Evolutionary conservation across 2,329 filamentous ascomycete genomes (phyloP), one percentile per base, ranked within the genome.

Genomic region (Fusarium sambucinum): DNA sequence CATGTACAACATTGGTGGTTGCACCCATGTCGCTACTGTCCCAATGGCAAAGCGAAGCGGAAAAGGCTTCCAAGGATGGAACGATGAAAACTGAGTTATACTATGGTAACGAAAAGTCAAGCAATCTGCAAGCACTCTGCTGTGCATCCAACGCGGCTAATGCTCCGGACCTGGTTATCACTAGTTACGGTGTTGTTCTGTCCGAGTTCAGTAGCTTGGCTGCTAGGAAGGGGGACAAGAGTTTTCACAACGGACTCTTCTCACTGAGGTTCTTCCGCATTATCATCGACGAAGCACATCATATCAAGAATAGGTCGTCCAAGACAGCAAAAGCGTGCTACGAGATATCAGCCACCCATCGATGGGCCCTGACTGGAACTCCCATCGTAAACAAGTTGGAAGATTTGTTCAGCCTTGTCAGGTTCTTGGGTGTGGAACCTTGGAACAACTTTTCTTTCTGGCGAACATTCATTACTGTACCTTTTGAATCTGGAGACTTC

Each of bases 391-490:
- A 99, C 77, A 90, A 93, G 42, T 85, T 99, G 1, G 95, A 98
- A 77, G 96, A 98, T 78, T 82, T 99, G 16, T 98, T 97, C 81
- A 97, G 93, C 74, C 81, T 99, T 37, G 93, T 98, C 14, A 89
- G 93, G 5, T 99, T 98, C 80, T 82, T 99, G 13, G 90, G 93
- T 58, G 96, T 99, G 6, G 95, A 98, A 77, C 96, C 96, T 0
- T 99, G 96, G 96, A 96, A 92, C 74, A 98, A 98, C 77, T 99
- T 99, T 78, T 97, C 94, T 0, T 99, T 97, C 80, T 99, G 96
- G 96, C 94, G 94, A 77, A 98, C 96, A 0, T 99, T 99, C 77
- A 98, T 99, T 75, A 99, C 96, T 0, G 90, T 97, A 2, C 96
- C 96, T 0, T 99, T 99, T 69, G 96, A 99, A 78, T 95, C 93